Percentiles rank a stretch among this genome's conserved stretches.
Evolutionary conservation across 768 basidiomycete species (phyloP).

Genomic region (Epithele typhae): DNA sequence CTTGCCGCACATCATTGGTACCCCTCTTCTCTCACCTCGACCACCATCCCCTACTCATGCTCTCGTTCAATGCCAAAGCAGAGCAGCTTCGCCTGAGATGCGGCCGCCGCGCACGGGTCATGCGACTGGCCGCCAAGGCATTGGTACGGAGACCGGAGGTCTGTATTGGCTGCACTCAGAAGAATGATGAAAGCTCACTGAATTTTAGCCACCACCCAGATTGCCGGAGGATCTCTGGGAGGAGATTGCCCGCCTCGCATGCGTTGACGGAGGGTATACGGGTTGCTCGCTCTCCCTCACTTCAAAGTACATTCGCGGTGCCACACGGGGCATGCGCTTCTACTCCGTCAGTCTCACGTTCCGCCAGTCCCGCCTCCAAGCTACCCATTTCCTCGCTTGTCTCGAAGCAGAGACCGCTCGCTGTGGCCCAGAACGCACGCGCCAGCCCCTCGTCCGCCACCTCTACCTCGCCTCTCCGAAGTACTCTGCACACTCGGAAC

Average conservation of each 20-base stretch:
- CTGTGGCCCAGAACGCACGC: background rate
- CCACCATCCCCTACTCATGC: too few relatives aligned
- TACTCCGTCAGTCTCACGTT: constrained; percentile 24
- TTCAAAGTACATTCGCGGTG: constrained; percentile 22
- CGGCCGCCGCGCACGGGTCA: too few relatives aligned
- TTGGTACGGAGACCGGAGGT: too few relatives aligned
- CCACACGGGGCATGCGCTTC: constrained; percentile 18
- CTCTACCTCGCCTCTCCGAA: background rate
- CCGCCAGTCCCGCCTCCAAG: constrained; percentile 9
- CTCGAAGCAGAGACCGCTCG: background rate
- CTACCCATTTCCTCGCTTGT: background rate
- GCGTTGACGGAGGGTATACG: constrained; percentile 26
- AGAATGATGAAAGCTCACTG: too few relatives aligned
- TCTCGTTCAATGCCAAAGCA: too few relatives aligned
- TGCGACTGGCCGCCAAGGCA: too few relatives aligned
- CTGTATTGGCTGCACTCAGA: too few relatives aligned
- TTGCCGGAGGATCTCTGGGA: constrained; percentile 23
- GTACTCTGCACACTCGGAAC: background rate
- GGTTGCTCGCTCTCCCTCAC: constrained; percentile 25
- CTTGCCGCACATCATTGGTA: too few relatives aligned
- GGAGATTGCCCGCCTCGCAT: constrained; percentile 23
- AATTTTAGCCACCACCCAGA: too few relatives aligned
- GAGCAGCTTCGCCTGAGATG: too few relatives aligned
- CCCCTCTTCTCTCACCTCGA: too few relatives aligned
- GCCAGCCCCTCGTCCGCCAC: background rate